These are phyloP conservation scores for Apocynum venetum DNA, from an alignment of 257 asterid species.

Conservation along the genomic window DNA sequence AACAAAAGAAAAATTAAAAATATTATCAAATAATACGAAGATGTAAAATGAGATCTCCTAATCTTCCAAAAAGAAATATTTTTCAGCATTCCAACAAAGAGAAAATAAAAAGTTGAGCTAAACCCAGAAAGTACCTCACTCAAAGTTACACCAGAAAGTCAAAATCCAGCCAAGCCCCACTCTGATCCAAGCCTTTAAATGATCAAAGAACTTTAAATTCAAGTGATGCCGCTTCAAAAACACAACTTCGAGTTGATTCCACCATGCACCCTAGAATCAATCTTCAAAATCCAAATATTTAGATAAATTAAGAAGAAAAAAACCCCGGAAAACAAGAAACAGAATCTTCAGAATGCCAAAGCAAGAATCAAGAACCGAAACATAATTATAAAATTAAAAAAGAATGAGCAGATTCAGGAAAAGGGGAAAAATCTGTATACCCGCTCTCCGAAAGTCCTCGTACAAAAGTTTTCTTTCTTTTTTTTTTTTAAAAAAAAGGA, in stretches of 20 bases:
- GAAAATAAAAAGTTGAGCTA: background rate
- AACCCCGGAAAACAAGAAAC: constrained; percentile 3
- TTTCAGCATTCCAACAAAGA: background rate
- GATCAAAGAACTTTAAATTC: background rate
- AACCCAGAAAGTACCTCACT: constrained; percentile 1
- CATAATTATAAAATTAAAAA: background rate
- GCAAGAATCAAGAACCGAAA: constrained; percentile 34
- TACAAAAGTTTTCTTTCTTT: constrained; percentile 9
- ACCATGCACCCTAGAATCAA: constrained; percentile 22
- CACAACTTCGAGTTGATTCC: constrained; percentile 24
- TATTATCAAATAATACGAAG: background rate
- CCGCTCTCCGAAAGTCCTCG: constrained; percentile 28
- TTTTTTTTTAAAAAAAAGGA: background rate
- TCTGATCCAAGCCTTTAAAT: constrained; percentile 12
- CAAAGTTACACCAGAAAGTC: background rate
- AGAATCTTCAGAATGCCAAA: constrained; percentile 8
- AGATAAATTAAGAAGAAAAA: constrained; percentile 4
- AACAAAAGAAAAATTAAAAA: background rate
- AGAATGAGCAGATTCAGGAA: constrained; percentile 10
- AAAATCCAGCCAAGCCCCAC: constrained; percentile 8
- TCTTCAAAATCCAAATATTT: constrained; percentile 16
- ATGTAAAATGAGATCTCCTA: background rate
- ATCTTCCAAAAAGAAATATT: background rate
- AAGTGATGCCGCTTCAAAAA: background rate
- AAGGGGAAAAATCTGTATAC: background rate